Evolutionary conservation across 2,329 filamentous ascomycete genomes (phyloP), one percentile per base, ranked within the genome.

Genomic region (Monilinia polystroma): DNA sequence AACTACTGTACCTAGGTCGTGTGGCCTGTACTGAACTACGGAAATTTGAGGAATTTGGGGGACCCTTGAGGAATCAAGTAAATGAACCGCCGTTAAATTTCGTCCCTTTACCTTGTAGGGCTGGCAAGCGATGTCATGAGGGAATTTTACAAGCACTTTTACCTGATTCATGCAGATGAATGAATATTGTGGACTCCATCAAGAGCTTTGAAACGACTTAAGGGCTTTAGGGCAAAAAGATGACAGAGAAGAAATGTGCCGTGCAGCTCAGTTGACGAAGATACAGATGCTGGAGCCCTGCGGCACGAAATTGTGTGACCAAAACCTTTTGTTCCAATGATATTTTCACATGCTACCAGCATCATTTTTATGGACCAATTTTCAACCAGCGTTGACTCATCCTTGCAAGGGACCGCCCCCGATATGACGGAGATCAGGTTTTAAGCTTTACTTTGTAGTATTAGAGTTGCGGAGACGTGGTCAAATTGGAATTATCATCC

Each of bases 391-490:
- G 18, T 64, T 56, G 38, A 56, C 18, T 64, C 51, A 64, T 56
- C 51, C 35, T 54, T 55, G 38, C 23, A 56, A 45, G 38, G 60
- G 51, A 45, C 23, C 38, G 29, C 49, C 49, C 23, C 38, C 51
- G 35, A 23, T 55, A 45, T 55, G 60, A 45, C 32, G n/a, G 10
- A 32, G 32, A 43, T 41, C 32, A 41, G 26, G 32, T n/a, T 63
- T 63, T 38, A 45, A 56, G 7, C 23, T 64, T 56, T 45, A 23
- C 1, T 23, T 23, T 23, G 23, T 23, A 20, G 18, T 4, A 2
- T 20, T 20, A 64, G 23, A 56, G 62, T 64, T 64, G 51, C 38
- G 62, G 62, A 60, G 57, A 49, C 18, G 20, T 60, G 20, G 20
- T 60, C 57, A 23, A 60, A 18, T 60, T 47, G 43, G 29, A 47